Conservation (phyloP, 2,329 filamentous ascomycete species). For the Fusarium phyllophilum region DNA sequence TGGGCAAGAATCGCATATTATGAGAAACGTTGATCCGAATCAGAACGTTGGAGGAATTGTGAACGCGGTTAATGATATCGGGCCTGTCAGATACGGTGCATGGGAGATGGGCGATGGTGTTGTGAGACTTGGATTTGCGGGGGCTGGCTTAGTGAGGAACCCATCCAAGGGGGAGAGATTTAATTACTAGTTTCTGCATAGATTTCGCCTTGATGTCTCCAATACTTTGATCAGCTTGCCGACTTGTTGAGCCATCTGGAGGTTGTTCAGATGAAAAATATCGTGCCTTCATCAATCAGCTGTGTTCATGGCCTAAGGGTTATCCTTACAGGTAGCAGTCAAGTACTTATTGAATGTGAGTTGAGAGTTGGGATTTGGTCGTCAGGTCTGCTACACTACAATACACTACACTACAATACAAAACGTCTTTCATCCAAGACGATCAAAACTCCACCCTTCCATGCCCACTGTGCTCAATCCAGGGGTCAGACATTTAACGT, state of each 20-base stretch:
- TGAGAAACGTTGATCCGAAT: slow-evolving; percentile 34
- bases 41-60: slow-evolving; percentile 30
- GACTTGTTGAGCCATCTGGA: neutral
- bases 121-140: slow-evolving; percentile 32
- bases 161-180: slow-evolving; percentile 36
- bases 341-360: neutral
- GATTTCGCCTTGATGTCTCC: neutral
- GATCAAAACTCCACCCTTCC: neutral
- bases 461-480: neutral
- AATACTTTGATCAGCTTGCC: neutral
- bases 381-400: neutral
- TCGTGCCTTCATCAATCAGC: neutral
- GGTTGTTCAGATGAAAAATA: neutral
- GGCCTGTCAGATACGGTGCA: slow-evolving; percentile 34
- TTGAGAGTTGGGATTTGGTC: neutral
- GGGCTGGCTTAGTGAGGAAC: slow-evolving; percentile 23
- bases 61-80: slow-evolving; percentile 16
- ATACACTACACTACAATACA: neutral
- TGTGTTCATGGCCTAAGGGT: neutral
- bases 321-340: neutral
- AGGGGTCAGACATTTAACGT: neutral
- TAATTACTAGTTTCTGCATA: slow-evolving; percentile 5
- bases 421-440: neutral
- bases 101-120: slow-evolving; percentile 35
- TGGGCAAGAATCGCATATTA: slow-evolving; percentile 27